Evolutionary conservation across 1,139 yeast species (phyloP).

Genomic region (Candida sp.): DNA sequence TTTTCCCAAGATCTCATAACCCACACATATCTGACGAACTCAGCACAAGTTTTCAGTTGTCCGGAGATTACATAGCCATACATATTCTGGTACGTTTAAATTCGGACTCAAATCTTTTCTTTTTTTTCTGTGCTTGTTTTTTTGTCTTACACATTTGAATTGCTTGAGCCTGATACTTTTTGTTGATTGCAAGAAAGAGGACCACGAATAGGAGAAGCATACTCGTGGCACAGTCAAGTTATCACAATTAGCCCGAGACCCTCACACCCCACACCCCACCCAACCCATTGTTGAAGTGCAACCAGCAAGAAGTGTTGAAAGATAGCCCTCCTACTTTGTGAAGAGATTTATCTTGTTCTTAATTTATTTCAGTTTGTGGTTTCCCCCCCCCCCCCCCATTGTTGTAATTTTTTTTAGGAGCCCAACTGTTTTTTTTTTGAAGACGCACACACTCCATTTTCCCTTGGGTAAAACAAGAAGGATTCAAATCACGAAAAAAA

Average conservation of each 20-base stretch:
- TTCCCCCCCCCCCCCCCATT: background rate
- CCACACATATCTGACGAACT: background rate
- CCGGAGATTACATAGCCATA: background rate
- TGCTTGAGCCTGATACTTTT: background rate
- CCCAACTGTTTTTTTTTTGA: slow-evolving; percentile 1
- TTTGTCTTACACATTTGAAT: background rate
- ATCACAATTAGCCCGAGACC: too few relatives aligned
- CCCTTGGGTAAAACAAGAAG: background rate
- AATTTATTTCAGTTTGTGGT: background rate
- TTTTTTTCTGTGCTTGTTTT: background rate
- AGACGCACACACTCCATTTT: background rate
- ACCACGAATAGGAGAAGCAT: too few relatives aligned
- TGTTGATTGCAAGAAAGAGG: too few relatives aligned
- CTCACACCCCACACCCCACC: too few relatives aligned
- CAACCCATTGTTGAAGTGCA: too few relatives aligned
- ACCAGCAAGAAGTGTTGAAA: too few relatives aligned
- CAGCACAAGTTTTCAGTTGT: background rate
- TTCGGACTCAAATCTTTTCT: background rate
- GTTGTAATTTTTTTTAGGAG: background rate
- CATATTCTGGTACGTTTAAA: background rate
- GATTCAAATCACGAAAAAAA: slow-evolving; percentile 3
- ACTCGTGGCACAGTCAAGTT: too few relatives aligned
- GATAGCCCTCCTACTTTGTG: too few relatives aligned
- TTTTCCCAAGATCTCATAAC: background rate
- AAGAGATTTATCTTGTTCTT: too few relatives aligned